phyloP scores from a whole-genome alignment of 2,329 filamentous ascomycete genomes.

The Esteya vermicola region DNA sequence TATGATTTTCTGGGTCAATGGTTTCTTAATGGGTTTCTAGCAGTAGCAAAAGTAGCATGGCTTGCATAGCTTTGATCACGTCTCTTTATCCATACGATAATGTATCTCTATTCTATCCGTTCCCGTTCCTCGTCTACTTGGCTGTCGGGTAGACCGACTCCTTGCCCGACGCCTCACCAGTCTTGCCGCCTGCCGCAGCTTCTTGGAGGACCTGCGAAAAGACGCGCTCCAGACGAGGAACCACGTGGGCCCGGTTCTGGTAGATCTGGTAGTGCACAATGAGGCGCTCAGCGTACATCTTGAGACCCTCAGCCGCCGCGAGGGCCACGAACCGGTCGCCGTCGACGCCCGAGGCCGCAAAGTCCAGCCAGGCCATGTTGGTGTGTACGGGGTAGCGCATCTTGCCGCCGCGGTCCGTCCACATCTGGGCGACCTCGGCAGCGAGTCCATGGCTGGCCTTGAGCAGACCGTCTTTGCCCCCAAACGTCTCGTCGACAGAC shows the following conservation, averaged over 20 bases:
- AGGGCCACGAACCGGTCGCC: slow-evolving; percentile 23
- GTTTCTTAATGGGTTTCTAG: not conserved
- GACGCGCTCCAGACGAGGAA: slow-evolving; percentile 39
- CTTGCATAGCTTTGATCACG: no score
- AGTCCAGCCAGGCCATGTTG: slow-evolving; percentile 84
- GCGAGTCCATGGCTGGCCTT: slow-evolving; percentile 47
- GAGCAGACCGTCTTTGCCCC: slow-evolving; percentile 49
- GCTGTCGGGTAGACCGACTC: slow-evolving; percentile 1
- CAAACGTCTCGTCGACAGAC: slow-evolving; percentile 68
- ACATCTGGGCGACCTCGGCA: slow-evolving; percentile 43
- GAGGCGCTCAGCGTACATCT: slow-evolving; percentile 24
- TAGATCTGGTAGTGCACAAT: slow-evolving; percentile 48
- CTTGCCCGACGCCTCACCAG: not conserved
- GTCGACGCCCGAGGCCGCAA: slow-evolving; percentile 41
- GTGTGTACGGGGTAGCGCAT: slow-evolving; percentile 60
- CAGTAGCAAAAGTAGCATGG: not conserved
- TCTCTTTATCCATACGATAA: no score
- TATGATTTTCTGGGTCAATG: no score
- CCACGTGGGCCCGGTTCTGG: slow-evolving; percentile 41
- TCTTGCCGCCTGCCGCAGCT: not conserved
- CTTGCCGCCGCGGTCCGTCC: slow-evolving; percentile 56
- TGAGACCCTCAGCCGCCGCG: slow-evolving; percentile 27
- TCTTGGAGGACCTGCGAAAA: slow-evolving; percentile 28
- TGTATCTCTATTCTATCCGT: slow-evolving; percentile 3
- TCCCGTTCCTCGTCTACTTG: not conserved